Conservation (phyloP, 2,329 filamentous ascomycete species). For the Cercospora zeina region DNA sequence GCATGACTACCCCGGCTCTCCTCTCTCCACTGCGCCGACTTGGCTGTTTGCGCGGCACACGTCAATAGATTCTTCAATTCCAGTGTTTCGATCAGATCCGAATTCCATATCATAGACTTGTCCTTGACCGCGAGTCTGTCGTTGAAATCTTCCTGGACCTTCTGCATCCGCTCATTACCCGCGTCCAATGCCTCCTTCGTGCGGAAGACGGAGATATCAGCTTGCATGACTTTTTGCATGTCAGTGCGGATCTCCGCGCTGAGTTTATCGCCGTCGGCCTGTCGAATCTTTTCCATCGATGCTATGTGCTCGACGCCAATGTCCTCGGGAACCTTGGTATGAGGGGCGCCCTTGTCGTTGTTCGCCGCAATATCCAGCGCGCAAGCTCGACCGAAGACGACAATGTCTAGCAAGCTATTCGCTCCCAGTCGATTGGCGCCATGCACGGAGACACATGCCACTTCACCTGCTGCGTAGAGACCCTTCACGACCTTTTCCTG, state of each 20-base stretch:
- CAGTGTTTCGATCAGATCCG: slow-evolving; percentile 51
- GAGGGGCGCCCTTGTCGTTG: slow-evolving; percentile 43
- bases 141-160: slow-evolving; percentile 43
- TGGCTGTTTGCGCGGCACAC: slow-evolving; percentile 51
- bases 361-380: slow-evolving; percentile 47
- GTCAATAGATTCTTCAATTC: slow-evolving; percentile 52
- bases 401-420: slow-evolving; percentile 53
- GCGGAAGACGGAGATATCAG: slow-evolving; percentile 51
- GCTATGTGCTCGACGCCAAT: slow-evolving; percentile 36
- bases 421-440: slow-evolving; percentile 53
- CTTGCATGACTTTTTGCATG: slow-evolving; percentile 53
- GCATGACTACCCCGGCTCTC: slow-evolving; percentile 53
- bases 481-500: slow-evolving; percentile 48
- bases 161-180: slow-evolving; percentile 41
- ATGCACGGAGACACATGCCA: slow-evolving; percentile 53
- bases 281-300: slow-evolving; percentile 43
- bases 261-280: slow-evolving; percentile 42
- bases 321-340: slow-evolving; percentile 39
- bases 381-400: slow-evolving; percentile 53
- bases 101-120: slow-evolving; percentile 53
- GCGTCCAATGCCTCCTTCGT: slow-evolving; percentile 42
- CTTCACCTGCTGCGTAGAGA: slow-evolving; percentile 52
- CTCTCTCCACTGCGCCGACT: slow-evolving; percentile 46
- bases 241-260: slow-evolving; percentile 44
- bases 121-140: slow-evolving; percentile 45